These are phyloP conservation scores for Priceomyces medius DNA, from an alignment of 805 yeast species.

Conservation along the genomic window DNA sequence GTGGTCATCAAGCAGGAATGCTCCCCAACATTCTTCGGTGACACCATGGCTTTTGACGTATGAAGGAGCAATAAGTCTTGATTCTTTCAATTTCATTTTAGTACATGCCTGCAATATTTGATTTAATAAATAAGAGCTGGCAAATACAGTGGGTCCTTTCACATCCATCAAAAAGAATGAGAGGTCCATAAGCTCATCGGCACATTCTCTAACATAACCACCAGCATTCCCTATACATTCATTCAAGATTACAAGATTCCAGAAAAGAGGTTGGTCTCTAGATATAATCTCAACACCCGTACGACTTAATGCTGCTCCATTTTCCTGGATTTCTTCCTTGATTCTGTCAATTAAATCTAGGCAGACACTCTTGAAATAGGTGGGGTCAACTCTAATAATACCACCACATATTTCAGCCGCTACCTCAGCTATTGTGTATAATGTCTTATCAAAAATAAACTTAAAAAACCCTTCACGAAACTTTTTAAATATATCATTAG, in stretches of 20 bases:
- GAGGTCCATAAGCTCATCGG: slow-evolving; percentile 47
- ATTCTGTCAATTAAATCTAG: slow-evolving; percentile 51
- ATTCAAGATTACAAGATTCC: slow-evolving; percentile 68
- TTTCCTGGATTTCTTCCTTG: slow-evolving; percentile 64
- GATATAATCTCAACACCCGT: slow-evolving; percentile 64
- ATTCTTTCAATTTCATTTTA: slow-evolving; percentile 57
- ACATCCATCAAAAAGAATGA: slow-evolving; percentile 47
- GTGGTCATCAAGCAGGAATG: slow-evolving; percentile 54
- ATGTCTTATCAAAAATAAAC: slow-evolving; percentile 58
- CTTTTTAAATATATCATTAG: slow-evolving; percentile 51
- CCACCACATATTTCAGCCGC: slow-evolving; percentile 73
- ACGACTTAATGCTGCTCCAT: slow-evolving; percentile 78
- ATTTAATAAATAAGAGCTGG: slow-evolving; percentile 62
- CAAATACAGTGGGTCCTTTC: slow-evolving; percentile 64
- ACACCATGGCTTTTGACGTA: slow-evolving; percentile 37
- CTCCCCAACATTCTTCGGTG: slow-evolving; percentile 70
- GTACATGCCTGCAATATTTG: slow-evolving; percentile 65
- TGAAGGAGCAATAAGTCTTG: slow-evolving; percentile 50
- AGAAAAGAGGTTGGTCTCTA: slow-evolving; percentile 73
- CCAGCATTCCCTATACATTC: slow-evolving; percentile 72
- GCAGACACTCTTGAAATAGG: slow-evolving; percentile 42
- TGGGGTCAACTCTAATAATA: slow-evolving; percentile 63
- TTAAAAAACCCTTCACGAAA: slow-evolving; percentile 51
- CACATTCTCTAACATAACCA: slow-evolving; percentile 42
- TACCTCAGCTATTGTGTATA: slow-evolving; percentile 61